phyloP scores from a whole-genome alignment of 2,329 filamentous ascomycete genomes.

The Nothopassalora personata region DNA sequence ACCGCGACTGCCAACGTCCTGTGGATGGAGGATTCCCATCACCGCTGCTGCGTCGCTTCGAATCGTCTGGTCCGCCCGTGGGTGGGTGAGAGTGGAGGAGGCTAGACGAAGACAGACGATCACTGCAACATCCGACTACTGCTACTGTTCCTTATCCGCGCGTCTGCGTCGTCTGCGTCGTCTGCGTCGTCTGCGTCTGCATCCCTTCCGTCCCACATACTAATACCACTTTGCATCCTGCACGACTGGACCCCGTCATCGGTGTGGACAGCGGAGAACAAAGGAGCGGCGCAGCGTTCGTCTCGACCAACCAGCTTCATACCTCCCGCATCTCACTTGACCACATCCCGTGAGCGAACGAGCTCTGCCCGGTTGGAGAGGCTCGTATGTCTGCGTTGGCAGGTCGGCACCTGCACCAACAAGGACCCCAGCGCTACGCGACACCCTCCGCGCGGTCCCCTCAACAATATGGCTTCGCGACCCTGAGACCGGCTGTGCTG shows the following conservation, averaged over 20 bases:
- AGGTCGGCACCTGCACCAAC: conserved; percentile 1
- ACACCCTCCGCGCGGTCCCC: background rate
- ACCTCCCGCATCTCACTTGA: background rate
- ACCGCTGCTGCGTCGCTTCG: background rate
- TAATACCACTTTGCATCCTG: background rate
- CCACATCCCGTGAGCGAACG: background rate
- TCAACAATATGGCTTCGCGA: conserved; percentile 3
- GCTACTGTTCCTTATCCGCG: background rate
- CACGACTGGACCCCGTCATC: background rate
- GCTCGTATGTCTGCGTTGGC: conserved; percentile 11
- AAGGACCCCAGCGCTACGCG: background rate
- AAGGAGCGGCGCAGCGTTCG: background rate
- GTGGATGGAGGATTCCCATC: background rate
- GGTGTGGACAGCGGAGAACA: background rate
- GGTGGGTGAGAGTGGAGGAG: background rate
- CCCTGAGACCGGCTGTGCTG: conserved; percentile 17
- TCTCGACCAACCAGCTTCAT: background rate
- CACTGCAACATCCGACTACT: background rate
- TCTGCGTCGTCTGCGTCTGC: background rate
- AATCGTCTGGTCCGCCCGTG: background rate
- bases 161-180: background rate
- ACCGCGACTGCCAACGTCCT: background rate
- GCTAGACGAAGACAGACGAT: background rate
- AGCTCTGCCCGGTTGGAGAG: background rate
- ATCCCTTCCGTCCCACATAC: background rate